These are phyloP conservation scores for Auriscalpium orientale DNA, from an alignment of 768 basidiomycete genomes.

Conservation along the genomic window DNA sequence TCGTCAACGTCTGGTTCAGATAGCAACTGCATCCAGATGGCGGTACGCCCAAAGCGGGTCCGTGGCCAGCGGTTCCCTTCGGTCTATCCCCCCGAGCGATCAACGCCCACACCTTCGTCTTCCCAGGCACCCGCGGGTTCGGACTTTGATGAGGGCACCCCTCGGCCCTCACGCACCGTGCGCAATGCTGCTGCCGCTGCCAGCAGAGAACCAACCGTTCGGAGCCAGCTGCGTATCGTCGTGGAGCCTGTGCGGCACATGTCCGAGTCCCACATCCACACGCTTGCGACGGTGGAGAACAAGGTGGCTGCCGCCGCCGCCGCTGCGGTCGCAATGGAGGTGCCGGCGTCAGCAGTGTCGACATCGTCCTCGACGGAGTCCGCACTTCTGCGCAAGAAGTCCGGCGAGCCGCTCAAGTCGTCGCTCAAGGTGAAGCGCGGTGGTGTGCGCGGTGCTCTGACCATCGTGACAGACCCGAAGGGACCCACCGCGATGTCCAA, in stretches of 20 bases:
- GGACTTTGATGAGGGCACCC: slow-evolving; percentile 6
- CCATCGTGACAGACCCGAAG: slow-evolving; percentile 39
- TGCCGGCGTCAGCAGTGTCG: neutral
- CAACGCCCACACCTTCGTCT: slow-evolving; percentile 36
- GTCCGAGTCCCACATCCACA: slow-evolving; percentile 14
- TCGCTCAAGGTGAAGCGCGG: slow-evolving; percentile 72
- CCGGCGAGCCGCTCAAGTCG: slow-evolving; percentile 87
- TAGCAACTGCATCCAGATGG: slow-evolving; percentile 19
- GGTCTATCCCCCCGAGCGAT: slow-evolving; percentile 31
- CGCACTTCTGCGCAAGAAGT: slow-evolving; percentile 78
- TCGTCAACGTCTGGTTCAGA: slow-evolving; percentile 15
- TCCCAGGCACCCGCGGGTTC: slow-evolving; percentile 15
- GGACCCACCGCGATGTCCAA: slow-evolving; percentile 31
- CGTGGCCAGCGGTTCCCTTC: slow-evolving; percentile 19
- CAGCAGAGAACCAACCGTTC: neutral
- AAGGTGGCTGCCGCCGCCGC: neutral
- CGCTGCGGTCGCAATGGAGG: neutral
- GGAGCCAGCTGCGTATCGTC: neutral
- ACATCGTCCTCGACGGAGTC: slow-evolving; percentile 24
- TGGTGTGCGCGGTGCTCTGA: slow-evolving; percentile 37
- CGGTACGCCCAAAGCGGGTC: slow-evolving; percentile 21
- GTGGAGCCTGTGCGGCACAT: slow-evolving; percentile 4
- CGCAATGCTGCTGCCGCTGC: neutral
- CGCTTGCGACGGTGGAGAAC: neutral
- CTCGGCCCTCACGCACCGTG: slow-evolving; percentile 1